phyloP scores from a whole-genome alignment of 2,329 filamentous ascomycete species.

The Botrytis sinoallii region DNA sequence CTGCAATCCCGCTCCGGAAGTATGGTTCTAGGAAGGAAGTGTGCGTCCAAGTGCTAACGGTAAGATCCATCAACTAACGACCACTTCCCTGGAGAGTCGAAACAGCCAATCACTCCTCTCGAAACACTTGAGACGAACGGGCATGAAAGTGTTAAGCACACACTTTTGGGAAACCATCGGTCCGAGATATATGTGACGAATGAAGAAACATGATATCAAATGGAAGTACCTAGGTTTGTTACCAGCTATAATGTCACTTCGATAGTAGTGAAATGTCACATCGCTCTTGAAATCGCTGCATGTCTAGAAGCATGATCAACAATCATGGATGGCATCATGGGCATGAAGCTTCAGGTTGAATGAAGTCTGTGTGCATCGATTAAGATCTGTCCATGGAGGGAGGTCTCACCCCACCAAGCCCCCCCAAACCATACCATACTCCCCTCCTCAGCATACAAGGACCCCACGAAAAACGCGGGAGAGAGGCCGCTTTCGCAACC shows the following conservation, averaged over 20 bases:
- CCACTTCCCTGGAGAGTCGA: background rate
- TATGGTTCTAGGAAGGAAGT: conserved; percentile 8
- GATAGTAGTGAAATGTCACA: conserved; percentile 11
- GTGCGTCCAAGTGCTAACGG: conserved; percentile 1
- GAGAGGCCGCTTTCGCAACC: conserved; percentile 12
- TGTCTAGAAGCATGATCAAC: conserved; percentile 3
- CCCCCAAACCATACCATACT: background rate
- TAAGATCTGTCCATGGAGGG: background rate
- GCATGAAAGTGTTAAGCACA: background rate
- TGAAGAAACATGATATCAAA: conserved; percentile 7
- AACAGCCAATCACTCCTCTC: conserved; percentile 6
- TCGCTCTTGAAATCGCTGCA: background rate
- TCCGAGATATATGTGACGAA: conserved; percentile 17
- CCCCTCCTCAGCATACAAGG: background rate
- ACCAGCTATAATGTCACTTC: background rate
- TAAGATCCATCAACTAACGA: conserved; percentile 9
- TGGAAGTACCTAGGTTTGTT: background rate
- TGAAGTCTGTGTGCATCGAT: conserved; percentile 16
- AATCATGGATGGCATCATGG: conserved; percentile 14
- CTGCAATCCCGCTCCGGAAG: conserved; percentile 13
- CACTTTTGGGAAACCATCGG: conserved; percentile 4
- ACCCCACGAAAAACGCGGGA: conserved; percentile 11
- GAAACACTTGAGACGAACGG: conserved; percentile 5
- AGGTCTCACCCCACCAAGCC: background rate
- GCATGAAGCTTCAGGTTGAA: conserved; percentile 16